A percentile compares a stretch with the other conserved stretches of the same genome.
Evolutionary conservation across 148 eudicot species (phyloP).

Genomic region (Silene latifolia): DNA sequence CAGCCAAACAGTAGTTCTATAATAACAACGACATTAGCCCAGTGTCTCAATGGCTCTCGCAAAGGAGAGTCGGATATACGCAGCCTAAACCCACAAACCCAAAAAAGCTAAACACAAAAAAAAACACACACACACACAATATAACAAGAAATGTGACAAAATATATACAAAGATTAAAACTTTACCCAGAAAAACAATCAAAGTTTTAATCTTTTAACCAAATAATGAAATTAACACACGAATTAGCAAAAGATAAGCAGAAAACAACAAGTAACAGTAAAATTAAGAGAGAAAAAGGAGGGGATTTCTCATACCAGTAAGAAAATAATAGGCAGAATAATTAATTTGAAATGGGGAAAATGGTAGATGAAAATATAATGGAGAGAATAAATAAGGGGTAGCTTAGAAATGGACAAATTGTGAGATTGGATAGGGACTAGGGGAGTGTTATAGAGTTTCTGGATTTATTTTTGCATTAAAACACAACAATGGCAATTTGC

Average conservation of each 20-base stretch:
- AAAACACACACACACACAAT: background rate
- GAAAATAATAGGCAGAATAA: no score
- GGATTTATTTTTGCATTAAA: background rate
- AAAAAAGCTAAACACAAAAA: constrained; percentile 7
- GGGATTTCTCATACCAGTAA: background rate
- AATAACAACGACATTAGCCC: no score
- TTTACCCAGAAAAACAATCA: background rate
- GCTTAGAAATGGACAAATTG: background rate
- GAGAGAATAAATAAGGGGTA: background rate
- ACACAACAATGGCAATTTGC: constrained; percentile 1
- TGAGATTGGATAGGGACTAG: background rate
- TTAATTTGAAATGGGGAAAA: background rate
- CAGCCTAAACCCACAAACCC: background rate
- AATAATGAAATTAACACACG: background rate
- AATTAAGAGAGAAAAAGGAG: constrained; percentile 2
- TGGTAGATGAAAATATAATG: background rate
- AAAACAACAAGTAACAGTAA: background rate
- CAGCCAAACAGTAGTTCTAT: background rate
- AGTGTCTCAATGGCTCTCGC: no score
- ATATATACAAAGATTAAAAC: background rate
- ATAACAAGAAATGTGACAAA: background rate
- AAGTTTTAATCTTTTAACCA: background rate
- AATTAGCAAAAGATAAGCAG: background rate
- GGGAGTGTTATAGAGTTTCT: background rate
- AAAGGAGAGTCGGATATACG: background rate